Conservation (phyloP, 495 filamentous ascomycete species). For the Hyaloscypha bicolor region DNA sequence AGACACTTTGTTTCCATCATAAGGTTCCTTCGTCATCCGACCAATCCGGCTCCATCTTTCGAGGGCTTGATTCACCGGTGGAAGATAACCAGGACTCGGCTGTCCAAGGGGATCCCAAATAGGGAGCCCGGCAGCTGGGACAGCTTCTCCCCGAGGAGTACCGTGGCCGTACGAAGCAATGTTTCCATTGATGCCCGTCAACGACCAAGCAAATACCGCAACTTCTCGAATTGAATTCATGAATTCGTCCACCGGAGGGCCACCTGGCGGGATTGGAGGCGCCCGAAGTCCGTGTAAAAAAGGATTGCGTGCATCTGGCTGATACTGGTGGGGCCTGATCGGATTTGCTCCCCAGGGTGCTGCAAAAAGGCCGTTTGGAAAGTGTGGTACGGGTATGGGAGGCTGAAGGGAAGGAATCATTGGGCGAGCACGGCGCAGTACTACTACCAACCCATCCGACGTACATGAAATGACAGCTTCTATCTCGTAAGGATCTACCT, state of each 20-base stretch:
- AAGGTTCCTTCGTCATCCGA: conserved; percentile 13
- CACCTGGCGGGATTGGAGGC: conserved; percentile 38
- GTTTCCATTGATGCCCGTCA: conserved; percentile 80
- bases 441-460: conserved; percentile 85
- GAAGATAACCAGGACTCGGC: conserved; percentile 6
- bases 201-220: conserved; percentile 80
- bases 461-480: conserved; percentile 91
- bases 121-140: conserved; percentile 58
- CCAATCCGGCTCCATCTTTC: conserved; percentile 15
- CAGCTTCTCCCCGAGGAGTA: conserved; percentile 59
- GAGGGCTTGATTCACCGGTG: conserved; percentile 28
- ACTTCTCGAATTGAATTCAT: conserved; percentile 83
- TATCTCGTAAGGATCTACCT: conserved; percentile 57
- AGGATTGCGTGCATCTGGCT: conserved; percentile 39
- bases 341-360: conserved; percentile 71
- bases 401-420: conserved; percentile 61
- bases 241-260: conserved; percentile 61
- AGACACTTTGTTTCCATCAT: neutral
- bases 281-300: conserved; percentile 31
- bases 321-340: conserved; percentile 28
- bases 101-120: conserved; percentile 47
- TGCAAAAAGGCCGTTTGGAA: conserved; percentile 72
- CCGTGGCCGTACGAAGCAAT: conserved; percentile 66
- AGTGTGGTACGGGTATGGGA: conserved; percentile 46
- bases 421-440: conserved; percentile 75